These are phyloP conservation scores for Castanea sativa DNA, from an alignment of 306 rosid genomes.

Conservation along the genomic window DNA sequence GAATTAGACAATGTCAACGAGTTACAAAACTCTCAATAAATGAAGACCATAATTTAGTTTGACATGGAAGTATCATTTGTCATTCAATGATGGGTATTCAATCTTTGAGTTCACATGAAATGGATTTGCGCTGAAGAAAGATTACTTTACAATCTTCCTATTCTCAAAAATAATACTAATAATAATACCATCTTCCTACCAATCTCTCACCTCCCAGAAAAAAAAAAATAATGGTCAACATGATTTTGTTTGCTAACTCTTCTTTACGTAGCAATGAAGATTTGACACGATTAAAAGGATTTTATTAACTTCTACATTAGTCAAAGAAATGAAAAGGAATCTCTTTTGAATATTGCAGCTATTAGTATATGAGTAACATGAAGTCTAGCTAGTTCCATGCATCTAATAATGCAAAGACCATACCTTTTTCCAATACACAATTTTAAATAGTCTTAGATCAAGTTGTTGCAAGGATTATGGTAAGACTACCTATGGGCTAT, in stretches of 20 bases:
- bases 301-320: too few relatives aligned
- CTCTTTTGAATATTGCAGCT: neutral
- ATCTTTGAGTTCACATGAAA: neutral
- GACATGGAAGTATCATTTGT: too few relatives aligned
- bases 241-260: neutral
- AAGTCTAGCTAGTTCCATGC: too few relatives aligned
- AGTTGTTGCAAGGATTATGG: neutral
- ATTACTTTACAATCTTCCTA: neutral
- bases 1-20: too few relatives aligned
- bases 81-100: too few relatives aligned
- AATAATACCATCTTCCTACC: neutral
- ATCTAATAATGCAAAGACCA: too few relatives aligned
- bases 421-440: too few relatives aligned
- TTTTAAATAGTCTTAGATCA: neutral
- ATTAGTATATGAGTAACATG: too few relatives aligned
- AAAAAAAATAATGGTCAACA: neutral
- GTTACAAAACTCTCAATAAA: too few relatives aligned
- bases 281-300: neutral
- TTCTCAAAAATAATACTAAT: too few relatives aligned
- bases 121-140: neutral
- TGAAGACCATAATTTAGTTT: too few relatives aligned
- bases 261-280: conserved; percentile 18
- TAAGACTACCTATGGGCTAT: neutral
- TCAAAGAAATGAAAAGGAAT: too few relatives aligned
- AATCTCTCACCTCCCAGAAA: neutral